A percentile compares a stretch with the other conserved stretches of the same genome.
These are phyloP conservation scores for Penicillium canescens DNA, from an alignment of 495 filamentous ascomycete genomes.

Conservation along the genomic window DNA sequence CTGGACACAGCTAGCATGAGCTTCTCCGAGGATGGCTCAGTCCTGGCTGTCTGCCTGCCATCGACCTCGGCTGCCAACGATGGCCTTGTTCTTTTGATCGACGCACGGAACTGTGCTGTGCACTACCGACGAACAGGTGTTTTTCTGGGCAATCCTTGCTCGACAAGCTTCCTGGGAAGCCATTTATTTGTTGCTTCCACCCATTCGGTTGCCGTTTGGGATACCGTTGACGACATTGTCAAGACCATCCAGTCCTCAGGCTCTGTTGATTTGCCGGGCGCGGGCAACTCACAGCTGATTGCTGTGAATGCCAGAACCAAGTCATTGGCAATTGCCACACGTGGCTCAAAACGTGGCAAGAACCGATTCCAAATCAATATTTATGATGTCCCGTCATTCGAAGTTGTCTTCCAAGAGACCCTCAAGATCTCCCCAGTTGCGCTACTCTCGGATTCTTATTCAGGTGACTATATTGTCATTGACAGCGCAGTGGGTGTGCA, in stretches of 20 bases:
- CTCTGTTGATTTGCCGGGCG: conserved; percentile 4
- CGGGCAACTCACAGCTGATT: conserved; percentile 21
- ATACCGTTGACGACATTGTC: conserved; percentile 43
- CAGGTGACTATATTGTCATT: conserved; percentile 61
- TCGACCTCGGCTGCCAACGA: conserved; percentile 21
- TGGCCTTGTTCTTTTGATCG: conserved; percentile 35
- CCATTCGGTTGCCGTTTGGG: conserved; percentile 40
- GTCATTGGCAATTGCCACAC: conserved; percentile 36
- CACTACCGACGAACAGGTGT: conserved; percentile 34
- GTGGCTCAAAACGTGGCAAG: conserved; percentile 20
- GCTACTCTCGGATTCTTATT: conserved; percentile 41
- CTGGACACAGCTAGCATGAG: conserved; percentile 46
- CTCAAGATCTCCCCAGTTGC: conserved; percentile 30
- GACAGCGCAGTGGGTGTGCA: conserved; percentile 37
- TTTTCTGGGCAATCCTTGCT: conserved; percentile 30
- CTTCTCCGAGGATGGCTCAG: conserved; percentile 86
- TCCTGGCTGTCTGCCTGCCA: conserved; percentile 63
- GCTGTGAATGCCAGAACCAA: conserved; percentile 38
- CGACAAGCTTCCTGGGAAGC: conserved; percentile 34
- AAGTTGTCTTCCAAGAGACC: conserved; percentile 27
- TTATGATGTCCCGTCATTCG: conserved; percentile 38
- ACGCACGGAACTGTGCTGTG: conserved; percentile 33
- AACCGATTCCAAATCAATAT: conserved; percentile 29
- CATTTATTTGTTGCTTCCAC: conserved; percentile 39
- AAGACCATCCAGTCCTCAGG: conserved; percentile 24